Percentiles rank a stretch among this genome's conserved stretches.
phyloP scores from a whole-genome alignment of 2,329 filamentous ascomycete genomes.

The Erysiphe neolycopersici region DNA sequence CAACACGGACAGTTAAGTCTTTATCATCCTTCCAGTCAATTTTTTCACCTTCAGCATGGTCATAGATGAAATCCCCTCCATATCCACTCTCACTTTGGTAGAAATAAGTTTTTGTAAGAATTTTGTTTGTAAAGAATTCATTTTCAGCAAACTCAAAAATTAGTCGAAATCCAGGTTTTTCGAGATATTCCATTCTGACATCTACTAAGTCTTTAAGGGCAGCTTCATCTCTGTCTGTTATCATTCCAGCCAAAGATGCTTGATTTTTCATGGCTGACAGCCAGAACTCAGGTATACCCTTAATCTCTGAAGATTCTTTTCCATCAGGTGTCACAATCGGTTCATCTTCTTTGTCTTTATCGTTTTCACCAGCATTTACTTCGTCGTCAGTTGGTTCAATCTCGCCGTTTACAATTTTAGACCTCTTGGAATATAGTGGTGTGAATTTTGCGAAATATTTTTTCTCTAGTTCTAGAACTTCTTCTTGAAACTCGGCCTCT shows the following conservation, averaged over 20 bases:
- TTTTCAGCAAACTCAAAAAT: constrained; percentile 95
- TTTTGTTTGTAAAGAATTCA: constrained; percentile 94
- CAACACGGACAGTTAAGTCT: constrained; percentile 78
- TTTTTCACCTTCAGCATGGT: constrained; percentile 93
- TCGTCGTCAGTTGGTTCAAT: constrained; percentile 70
- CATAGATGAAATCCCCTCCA: constrained; percentile 97
- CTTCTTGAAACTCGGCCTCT: constrained; percentile 94
- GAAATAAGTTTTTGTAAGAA: constrained; percentile 91
- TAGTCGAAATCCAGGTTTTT: constrained; percentile 90
- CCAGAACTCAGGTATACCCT: constrained; percentile 97
- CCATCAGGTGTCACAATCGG: constrained; percentile 22
- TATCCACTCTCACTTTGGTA: constrained; percentile 98
- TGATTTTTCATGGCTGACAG: constrained; percentile 99
- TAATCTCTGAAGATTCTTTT: constrained; percentile 24
- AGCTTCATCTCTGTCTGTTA: constrained; percentile 88
- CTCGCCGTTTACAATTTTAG: constrained; percentile 70
- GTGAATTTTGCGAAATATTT: constrained; percentile 99
- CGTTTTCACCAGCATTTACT: constrained; percentile 62
- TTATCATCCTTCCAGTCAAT: constrained; percentile 89
- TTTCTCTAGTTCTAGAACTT: constrained; percentile 94
- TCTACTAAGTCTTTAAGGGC: constrained; percentile 76
- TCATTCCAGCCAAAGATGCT: constrained; percentile 88
- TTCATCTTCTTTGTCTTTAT: constrained; percentile 29
- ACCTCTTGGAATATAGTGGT: constrained; percentile 84
- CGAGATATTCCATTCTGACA: constrained; percentile 97